Conservation (phyloP, 2,329 filamentous ascomycete genomes). For the Emydomyces testavorans region DNA sequence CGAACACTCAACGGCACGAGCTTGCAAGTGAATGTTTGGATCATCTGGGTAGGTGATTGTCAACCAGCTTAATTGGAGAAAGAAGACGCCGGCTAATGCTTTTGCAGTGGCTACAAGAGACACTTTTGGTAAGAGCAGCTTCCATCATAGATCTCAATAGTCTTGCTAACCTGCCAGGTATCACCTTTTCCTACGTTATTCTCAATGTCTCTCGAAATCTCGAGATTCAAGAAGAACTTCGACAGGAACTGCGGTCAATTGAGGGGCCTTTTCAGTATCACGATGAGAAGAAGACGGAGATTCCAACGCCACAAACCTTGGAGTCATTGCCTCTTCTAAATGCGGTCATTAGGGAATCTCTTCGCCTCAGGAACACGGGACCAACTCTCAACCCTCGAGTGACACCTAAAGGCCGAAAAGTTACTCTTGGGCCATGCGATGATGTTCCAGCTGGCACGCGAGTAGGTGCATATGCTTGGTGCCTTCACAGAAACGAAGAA, state of each 20-base stretch:
- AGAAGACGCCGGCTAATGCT: background rate
- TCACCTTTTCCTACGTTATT: slow-evolving; percentile 13
- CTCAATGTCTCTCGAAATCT: slow-evolving; percentile 11
- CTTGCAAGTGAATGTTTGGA: slow-evolving; percentile 11
- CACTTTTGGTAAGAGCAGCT: slow-evolving; percentile 6
- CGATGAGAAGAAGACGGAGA: slow-evolving; percentile 3
- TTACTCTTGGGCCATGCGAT: slow-evolving; percentile 9
- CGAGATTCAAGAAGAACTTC: slow-evolving; percentile 11
- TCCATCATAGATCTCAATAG: background rate
- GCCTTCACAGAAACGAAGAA: slow-evolving; percentile 10
- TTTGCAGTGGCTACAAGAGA: slow-evolving; percentile 8
- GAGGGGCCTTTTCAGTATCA: slow-evolving; percentile 1
- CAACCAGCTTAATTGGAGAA: background rate
- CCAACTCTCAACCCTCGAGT: slow-evolving; percentile 11
- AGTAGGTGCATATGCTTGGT: slow-evolving; percentile 10
- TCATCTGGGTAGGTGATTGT: slow-evolving; percentile 5
- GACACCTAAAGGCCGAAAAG: slow-evolving; percentile 8
- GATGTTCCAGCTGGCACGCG: slow-evolving; percentile 7
- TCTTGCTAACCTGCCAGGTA: slow-evolving; percentile 1
- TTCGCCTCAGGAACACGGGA: slow-evolving; percentile 10
- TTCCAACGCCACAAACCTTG: slow-evolving; percentile 5
- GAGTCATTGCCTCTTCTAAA: slow-evolving; percentile 12
- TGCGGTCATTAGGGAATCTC: slow-evolving; percentile 12
- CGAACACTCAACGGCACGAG: slow-evolving; percentile 4
- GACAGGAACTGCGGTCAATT: slow-evolving; percentile 10